Evolutionary conservation across 2,329 filamentous ascomycete genomes (phyloP), one percentile per base, ranked within the genome.

Genomic region (Thielaviopsis euricoi): DNA sequence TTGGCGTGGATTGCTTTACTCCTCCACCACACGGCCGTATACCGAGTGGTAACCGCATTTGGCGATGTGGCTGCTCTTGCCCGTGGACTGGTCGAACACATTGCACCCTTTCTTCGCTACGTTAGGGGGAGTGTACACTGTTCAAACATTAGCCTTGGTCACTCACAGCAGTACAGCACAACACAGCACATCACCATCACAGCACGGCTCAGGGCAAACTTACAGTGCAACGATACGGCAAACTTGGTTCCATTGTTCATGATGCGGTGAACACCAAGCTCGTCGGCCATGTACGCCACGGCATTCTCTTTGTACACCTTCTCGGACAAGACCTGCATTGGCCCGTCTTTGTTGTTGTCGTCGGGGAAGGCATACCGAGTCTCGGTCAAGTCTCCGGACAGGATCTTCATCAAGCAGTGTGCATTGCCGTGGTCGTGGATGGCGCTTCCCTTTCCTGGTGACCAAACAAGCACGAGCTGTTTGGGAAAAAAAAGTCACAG

Each of bases 351-450:
- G 53, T 75, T 70, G 53, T 70, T 68, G 22, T 68, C 68, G 53
- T 74, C 67, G 0, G 89, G 89, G 72, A 86, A 89, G 55, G 78
- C 77, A 70, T 88, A 95, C 60, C 87, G 79, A 19, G 87, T 90
- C 73, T 96, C 90, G 64, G 82, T 86, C 61, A 95, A 74, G 61
- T 76, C 78, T 52, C 90, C 90, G 64, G 82, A 82, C 62, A 95
- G 78, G 63, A 91, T 83, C 75, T 85, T 95, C 88, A 95, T 95
- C 64, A 95, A 75, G 71, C 90, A 96, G 69, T 95, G 90, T 46
- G 89, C 87, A 61, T 91, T 87, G 67, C 84, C 85, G 70, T 89
- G 86, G 68, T 96, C 90, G 67, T 96, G 90, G 67, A 96, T 89
- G 12, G 86, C 84, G 65, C 86, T 91, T 43, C 80, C 80, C 71